Percentiles rank a stretch among this genome's conserved stretches.
phyloP scores from a whole-genome alignment of 1,284 basidiomycete genomes.

The Irpex lacteus region DNA sequence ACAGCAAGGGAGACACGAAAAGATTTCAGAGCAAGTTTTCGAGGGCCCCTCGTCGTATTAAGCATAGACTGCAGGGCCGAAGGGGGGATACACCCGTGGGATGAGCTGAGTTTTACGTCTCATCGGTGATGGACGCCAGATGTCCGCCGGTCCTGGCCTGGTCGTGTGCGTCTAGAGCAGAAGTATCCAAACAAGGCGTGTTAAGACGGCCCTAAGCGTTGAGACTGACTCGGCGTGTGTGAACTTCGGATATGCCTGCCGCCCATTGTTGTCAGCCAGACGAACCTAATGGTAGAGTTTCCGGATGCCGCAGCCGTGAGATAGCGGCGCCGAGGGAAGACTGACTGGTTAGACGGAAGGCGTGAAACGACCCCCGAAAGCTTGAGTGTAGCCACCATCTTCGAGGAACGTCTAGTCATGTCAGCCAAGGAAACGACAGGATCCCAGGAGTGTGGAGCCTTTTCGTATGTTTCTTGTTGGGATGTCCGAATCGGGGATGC shows the following conservation, averaged over 20 bases:
- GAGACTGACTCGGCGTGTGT: too few species aligned
- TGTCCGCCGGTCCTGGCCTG: background rate
- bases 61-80: background rate
- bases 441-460: background rate
- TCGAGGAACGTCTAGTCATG: background rate
- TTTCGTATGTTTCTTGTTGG: background rate
- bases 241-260: too few species aligned
- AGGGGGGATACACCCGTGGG: background rate
- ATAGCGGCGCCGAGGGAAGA: too few species aligned
- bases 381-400: background rate
- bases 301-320: too few species aligned
- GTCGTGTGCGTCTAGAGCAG: slow-evolving; percentile 1
- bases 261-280: too few species aligned
- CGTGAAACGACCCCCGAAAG: background rate
- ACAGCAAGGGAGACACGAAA: too few species aligned
- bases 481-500: background rate
- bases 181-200: too few species aligned
- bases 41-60: slow-evolving; percentile 1
- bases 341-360: too few species aligned
- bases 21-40: background rate
- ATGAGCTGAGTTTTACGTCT: slow-evolving; percentile 6
- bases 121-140: background rate
- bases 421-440: background rate
- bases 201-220: too few species aligned
- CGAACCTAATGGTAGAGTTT: too few species aligned